Evolutionary conservation across 2,329 filamentous ascomycete genomes (phyloP).

Genomic region (Neonectria sp.): DNA sequence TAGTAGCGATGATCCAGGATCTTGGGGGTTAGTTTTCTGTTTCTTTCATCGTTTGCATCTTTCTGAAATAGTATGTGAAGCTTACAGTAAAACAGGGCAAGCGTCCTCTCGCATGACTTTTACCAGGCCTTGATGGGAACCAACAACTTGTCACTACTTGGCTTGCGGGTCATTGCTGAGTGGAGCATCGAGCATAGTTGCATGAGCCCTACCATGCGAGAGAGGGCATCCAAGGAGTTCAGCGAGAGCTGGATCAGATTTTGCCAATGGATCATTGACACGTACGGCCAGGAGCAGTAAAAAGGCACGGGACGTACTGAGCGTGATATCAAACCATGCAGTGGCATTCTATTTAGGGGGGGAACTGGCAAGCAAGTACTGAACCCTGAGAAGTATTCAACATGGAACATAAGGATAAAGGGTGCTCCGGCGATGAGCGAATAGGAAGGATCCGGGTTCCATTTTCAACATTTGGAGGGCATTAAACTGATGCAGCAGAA

Average conservation of each 20-base stretch:
- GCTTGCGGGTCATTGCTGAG: neutral
- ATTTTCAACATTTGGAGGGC: neutral
- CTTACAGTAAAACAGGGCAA: neutral
- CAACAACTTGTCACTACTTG: neutral
- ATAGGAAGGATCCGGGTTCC: neutral
- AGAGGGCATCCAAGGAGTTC: neutral
- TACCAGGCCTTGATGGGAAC: constrained; percentile 1
- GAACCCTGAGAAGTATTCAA: neutral
- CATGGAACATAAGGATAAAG: neutral
- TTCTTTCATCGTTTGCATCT: neutral
- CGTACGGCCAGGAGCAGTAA: neutral
- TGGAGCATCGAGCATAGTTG: neutral
- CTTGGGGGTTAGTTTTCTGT: constrained; percentile 5
- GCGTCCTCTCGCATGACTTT: neutral
- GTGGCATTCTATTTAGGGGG: neutral
- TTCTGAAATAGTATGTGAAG: neutral
- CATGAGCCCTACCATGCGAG: neutral
- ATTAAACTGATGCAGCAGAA: neutral
- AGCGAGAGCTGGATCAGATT: neutral
- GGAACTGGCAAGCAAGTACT: neutral
- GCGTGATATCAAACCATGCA: no score
- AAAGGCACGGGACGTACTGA: neutral
- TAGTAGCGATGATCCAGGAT: constrained; percentile 83
- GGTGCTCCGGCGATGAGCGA: neutral
- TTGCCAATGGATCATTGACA: neutral